phyloP scores from a whole-genome alignment of 768 basidiomycete genomes.

The Nidula microcarpa region DNA sequence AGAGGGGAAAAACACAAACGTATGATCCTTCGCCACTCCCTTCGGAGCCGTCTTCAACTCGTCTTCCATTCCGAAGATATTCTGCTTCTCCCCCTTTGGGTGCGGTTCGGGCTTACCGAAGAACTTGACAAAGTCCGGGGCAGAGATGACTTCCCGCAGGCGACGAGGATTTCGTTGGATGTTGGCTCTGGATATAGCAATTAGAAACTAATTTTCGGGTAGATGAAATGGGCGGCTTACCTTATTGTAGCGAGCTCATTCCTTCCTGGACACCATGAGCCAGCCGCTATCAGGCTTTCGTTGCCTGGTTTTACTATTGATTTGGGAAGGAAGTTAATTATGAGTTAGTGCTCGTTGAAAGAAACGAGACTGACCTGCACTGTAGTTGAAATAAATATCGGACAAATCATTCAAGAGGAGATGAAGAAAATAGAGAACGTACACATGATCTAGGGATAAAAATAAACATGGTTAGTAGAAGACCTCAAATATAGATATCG shows the following conservation, averaged over 20 bases:
- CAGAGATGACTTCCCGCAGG: slow-evolving; percentile 65
- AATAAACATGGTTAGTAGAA: background rate
- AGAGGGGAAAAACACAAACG: slow-evolving; percentile 33
- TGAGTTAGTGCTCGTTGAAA: background rate
- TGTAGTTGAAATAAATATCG: slow-evolving; percentile 6
- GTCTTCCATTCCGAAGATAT: slow-evolving; percentile 84
- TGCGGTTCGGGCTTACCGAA: slow-evolving; percentile 72
- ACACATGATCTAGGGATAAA: slow-evolving; percentile 59
- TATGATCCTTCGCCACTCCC: slow-evolving; percentile 80
- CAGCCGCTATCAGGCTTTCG: slow-evolving; percentile 73
- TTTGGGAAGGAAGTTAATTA: background rate
- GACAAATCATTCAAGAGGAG: background rate
- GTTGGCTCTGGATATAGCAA: slow-evolving; percentile 41
- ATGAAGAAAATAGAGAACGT: slow-evolving; percentile 14
- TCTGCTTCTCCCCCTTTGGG: slow-evolving; percentile 61
- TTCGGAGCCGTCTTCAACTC: slow-evolving; percentile 91
- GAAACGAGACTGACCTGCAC: slow-evolving; percentile 21
- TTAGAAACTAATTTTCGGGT: background rate
- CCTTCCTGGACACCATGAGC: slow-evolving; percentile 75
- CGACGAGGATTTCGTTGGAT: slow-evolving; percentile 58
- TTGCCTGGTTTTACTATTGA: slow-evolving; percentile 60
- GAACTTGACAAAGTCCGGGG: slow-evolving; percentile 64
- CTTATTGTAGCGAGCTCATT: slow-evolving; percentile 78
- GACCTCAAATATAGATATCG: too few relatives aligned
- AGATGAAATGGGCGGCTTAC: slow-evolving; percentile 21